Conservation (phyloP, 1,139 yeast genomes). For the Candida pseudoviswanathii region DNA sequence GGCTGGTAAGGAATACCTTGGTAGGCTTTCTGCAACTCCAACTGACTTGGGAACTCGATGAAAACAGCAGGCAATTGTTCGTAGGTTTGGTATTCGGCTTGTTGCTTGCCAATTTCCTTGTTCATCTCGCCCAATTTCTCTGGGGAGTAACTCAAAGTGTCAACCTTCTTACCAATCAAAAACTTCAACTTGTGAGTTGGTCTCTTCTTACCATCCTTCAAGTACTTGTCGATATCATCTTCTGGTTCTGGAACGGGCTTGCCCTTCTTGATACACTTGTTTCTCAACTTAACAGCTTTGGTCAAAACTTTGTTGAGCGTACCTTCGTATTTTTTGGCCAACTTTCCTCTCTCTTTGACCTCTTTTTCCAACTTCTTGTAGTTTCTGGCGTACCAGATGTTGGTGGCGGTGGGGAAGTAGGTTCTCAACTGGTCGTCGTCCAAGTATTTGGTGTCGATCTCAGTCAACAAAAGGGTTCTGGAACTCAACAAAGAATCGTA, state of each 20-base stretch:
- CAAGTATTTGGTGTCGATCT: constrained; percentile 51
- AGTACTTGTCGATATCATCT: constrained; percentile 55
- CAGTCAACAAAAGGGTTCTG: constrained; percentile 67
- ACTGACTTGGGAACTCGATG: constrained; percentile 82
- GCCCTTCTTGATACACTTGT: constrained; percentile 60
- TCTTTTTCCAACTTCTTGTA: constrained; percentile 52
- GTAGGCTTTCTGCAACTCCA: constrained; percentile 86
- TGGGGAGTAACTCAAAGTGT: constrained; percentile 72
- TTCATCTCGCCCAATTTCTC: constrained; percentile 70
- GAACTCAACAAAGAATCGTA: constrained; percentile 68
- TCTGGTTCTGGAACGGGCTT: constrained; percentile 55
- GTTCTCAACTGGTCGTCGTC: constrained; percentile 55
- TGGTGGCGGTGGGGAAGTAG: constrained; percentile 61
- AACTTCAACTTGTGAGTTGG: constrained; percentile 64
- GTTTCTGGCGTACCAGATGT: constrained; percentile 67
- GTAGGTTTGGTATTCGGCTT: constrained; percentile 46
- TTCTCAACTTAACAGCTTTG: constrained; percentile 57
- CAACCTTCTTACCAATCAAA: constrained; percentile 78
- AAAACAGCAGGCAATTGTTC: constrained; percentile 74
- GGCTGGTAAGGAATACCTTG: constrained; percentile 73
- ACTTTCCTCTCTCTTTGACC: constrained; percentile 56
- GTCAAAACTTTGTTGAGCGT: constrained; percentile 56
- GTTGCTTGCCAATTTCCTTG: constrained; percentile 61
- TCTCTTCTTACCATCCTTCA: constrained; percentile 63
- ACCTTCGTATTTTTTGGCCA: constrained; percentile 59